Conservation (phyloP, 805 yeast species). For the Blastobotrys parvus region DNA sequence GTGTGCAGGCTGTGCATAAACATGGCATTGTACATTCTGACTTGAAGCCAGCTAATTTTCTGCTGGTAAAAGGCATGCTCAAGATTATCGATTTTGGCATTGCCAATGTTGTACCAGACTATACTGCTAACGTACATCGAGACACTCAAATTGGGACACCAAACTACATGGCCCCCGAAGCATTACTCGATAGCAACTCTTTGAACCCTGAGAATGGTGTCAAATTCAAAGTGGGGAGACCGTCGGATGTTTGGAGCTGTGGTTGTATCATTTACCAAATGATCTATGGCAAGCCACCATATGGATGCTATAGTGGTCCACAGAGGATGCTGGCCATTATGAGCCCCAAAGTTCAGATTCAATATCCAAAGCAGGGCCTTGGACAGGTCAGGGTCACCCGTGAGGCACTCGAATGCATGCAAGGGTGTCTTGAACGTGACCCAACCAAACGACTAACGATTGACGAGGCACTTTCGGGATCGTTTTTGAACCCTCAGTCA, state of each 20-base stretch:
- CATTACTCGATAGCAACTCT: conserved; percentile 49
- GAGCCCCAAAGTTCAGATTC: conserved; percentile 68
- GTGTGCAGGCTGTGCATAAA: conserved; percentile 82
- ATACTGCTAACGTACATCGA: conserved; percentile 81
- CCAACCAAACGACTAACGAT: conserved; percentile 61
- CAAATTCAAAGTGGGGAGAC: conserved; percentile 73
- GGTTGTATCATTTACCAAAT: conserved; percentile 94
- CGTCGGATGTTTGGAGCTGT: conserved; percentile 97
- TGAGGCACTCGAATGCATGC: conserved; percentile 61
- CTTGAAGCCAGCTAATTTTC: conserved; percentile 49
- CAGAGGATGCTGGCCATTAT: conserved; percentile 77
- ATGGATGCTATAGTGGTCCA: conserved; percentile 67
- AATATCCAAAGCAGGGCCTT: conserved; percentile 53
- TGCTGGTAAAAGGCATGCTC: conserved; percentile 63
- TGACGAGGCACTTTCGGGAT: conserved; percentile 50
- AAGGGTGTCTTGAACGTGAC: conserved; percentile 61
- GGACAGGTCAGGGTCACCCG: conserved; percentile 59
- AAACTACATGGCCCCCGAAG: conserved; percentile 97
- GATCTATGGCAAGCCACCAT: conserved; percentile 91
- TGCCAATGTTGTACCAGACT: conserved; percentile 87
- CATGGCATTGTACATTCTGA: conserved; percentile 82
- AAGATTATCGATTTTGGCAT: conserved; percentile 90
- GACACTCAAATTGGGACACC: conserved; percentile 94
- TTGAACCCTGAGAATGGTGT: conserved; percentile 5
- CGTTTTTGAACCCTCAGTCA: conserved; percentile 67